phyloP scores from a whole-genome alignment of 2,329 filamentous ascomycete species.

The Curvularia sp. region DNA sequence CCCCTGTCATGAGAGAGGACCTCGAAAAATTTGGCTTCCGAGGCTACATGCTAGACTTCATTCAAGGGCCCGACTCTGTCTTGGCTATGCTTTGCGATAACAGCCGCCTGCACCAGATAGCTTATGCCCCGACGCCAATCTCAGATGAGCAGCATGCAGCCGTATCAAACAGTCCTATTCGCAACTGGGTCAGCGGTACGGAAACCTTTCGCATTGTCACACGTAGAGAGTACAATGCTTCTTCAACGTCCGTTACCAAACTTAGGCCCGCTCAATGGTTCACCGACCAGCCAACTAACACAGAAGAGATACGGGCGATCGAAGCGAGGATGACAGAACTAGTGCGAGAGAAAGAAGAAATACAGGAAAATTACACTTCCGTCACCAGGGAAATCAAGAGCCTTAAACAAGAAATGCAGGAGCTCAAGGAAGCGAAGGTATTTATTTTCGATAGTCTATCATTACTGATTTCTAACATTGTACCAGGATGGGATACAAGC shows the following conservation, averaged over 20 bases:
- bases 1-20: constrained; percentile 64
- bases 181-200: constrained; percentile 72
- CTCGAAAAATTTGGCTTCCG: constrained; percentile 71
- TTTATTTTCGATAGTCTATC: neutral
- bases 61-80: constrained; percentile 82
- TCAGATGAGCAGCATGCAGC: constrained; percentile 71
- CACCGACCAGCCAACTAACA: constrained; percentile 79
- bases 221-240: constrained; percentile 81
- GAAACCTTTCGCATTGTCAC: constrained; percentile 65
- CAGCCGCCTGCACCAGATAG: constrained; percentile 71
- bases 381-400: constrained; percentile 40
- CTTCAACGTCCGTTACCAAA: constrained; percentile 70
- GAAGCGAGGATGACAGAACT: constrained; percentile 59
- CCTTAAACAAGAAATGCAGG: constrained; percentile 31
- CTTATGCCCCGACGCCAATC: constrained; percentile 69
- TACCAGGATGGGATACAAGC: constrained; percentile 53
- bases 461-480: neutral
- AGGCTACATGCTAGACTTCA: constrained; percentile 77
- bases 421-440: constrained; percentile 20
- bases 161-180: constrained; percentile 67
- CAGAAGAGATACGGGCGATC: constrained; percentile 67
- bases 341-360: constrained; percentile 46
- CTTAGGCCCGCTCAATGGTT: constrained; percentile 72
- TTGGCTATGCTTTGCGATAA: constrained; percentile 87
- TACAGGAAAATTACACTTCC: constrained; percentile 44